Conservation (phyloP, 306 rosid species). For the Medicago lupulina region DNA sequence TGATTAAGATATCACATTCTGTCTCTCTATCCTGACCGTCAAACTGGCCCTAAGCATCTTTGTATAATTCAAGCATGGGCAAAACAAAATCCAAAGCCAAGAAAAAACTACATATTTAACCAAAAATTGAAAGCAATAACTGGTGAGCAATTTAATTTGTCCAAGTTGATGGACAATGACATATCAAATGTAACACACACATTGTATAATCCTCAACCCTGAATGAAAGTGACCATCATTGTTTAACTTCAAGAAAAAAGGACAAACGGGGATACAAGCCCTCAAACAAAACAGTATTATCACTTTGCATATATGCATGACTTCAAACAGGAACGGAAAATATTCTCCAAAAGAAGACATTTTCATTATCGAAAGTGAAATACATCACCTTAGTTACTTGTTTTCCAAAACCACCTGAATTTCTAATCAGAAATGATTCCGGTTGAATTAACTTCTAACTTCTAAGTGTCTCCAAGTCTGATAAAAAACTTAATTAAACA, state of each 20-base stretch:
- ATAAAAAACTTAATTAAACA: not conserved
- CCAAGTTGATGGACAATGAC: not conserved
- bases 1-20: no score
- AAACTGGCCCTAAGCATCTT: no score
- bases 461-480: not conserved
- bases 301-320: not conserved
- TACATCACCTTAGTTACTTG: no score
- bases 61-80: no score
- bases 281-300: not conserved
- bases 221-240: not conserved
- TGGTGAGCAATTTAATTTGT: not conserved
- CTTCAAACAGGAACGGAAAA: not conserved
- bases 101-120: not conserved
- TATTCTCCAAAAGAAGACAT: not conserved
- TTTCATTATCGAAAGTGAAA: not conserved
- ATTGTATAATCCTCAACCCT: not conserved
- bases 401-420: no score
- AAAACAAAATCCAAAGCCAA: no score
- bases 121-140: not conserved
- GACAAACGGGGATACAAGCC: not conserved
- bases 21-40: no score
- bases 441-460: not conserved
- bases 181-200: not conserved
- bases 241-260: not conserved
- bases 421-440: not conserved